phyloP scores from a whole-genome alignment of 495 filamentous ascomycete species.

The Gamarada debralockiae region DNA sequence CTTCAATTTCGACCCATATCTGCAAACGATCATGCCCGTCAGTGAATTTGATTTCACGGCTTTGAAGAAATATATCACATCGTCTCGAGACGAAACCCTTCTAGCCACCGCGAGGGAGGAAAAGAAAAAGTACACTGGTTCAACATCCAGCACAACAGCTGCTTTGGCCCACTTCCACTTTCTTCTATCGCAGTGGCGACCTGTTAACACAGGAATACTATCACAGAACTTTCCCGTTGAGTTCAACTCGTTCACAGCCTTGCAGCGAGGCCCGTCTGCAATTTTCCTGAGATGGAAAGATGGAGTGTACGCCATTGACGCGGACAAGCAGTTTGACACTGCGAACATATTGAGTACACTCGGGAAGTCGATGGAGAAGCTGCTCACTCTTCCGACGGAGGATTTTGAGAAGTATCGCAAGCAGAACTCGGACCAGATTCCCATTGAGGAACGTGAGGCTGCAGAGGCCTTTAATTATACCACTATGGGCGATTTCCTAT shows the following conservation, averaged over 20 bases:
- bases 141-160: constrained; percentile 93
- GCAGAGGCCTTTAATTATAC: constrained; percentile 85
- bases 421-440: constrained; percentile 53
- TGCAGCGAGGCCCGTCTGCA: constrained; percentile 67
- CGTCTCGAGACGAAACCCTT: constrained; percentile 74
- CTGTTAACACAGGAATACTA: constrained; percentile 57
- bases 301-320: constrained; percentile 92
- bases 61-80: constrained; percentile 80
- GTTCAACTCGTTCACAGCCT: constrained; percentile 60
- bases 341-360: constrained; percentile 86
- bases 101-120: constrained; percentile 57
- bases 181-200: constrained; percentile 80
- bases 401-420: constrained; percentile 83
- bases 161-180: constrained; percentile 88
- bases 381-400: constrained; percentile 77
- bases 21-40: constrained; percentile 86
- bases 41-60: constrained; percentile 84
- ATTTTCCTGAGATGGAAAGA: constrained; percentile 83
- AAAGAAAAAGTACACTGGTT: constrained; percentile 84
- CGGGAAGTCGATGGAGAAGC: constrained; percentile 93
- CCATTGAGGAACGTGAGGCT: constrained; percentile 59
- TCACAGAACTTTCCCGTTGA: constrained; percentile 62
- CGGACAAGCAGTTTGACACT: constrained; percentile 87
- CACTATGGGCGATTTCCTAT: constrained; percentile 82
- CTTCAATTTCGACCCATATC: constrained; percentile 93